These are phyloP conservation scores for Biscogniauxia mediterranea DNA, from an alignment of 2,329 filamentous ascomycete species.

Conservation along the genomic window DNA sequence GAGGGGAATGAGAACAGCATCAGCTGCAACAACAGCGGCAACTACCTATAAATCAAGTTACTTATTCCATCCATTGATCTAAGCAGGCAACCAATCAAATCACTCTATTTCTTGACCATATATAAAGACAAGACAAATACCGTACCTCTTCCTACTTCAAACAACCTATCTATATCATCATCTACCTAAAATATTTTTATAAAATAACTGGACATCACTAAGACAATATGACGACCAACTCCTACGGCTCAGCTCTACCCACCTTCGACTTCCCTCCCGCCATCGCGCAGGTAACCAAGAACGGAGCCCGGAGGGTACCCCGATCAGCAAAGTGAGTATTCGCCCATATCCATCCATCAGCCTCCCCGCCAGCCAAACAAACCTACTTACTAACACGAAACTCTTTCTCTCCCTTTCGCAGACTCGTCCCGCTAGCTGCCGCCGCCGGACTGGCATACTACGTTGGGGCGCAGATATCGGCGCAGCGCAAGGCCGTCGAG, in stretches of 20 bases:
- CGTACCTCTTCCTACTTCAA: too few species aligned
- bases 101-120: too few species aligned
- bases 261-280: conserved; percentile 6
- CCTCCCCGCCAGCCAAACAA: not conserved
- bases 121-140: too few species aligned
- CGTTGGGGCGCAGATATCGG: conserved; percentile 1
- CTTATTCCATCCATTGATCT: too few species aligned
- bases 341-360: not conserved
- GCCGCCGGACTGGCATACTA: conserved; percentile 5
- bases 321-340: conserved; percentile 2
- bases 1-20: not conserved
- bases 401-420: not conserved
- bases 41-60: not conserved
- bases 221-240: conserved; percentile 16
- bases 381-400: not conserved
- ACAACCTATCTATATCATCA: too few species aligned
- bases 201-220: conserved; percentile 3
- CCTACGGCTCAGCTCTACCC: conserved; percentile 10
- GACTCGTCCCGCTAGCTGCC: conserved; percentile 4
- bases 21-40: too few species aligned
- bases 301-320: not conserved
- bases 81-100: too few species aligned
- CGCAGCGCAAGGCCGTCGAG: not conserved
- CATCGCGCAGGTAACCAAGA: conserved; percentile 3
- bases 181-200: too few species aligned